phyloP scores from a whole-genome alignment of 257 asterid species.

The Solanum pinnatisectum region DNA sequence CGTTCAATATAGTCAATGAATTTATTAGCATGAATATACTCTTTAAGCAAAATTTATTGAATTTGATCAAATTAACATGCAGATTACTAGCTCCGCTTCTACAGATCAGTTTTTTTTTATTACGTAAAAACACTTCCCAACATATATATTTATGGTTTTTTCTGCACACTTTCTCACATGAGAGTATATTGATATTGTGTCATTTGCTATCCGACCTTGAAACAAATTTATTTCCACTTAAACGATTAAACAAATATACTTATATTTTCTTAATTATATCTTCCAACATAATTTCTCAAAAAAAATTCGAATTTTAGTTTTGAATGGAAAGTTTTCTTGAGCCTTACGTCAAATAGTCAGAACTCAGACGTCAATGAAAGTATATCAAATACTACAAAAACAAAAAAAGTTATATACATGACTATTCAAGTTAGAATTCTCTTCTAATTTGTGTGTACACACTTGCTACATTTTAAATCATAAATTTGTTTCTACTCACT shows the following conservation, averaged over 20 bases:
- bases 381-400: not conserved
- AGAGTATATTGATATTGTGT: not conserved
- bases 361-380: not conserved
- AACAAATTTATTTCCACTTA: not conserved
- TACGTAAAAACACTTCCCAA: not conserved
- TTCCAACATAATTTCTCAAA: not conserved
- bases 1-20: too few relatives aligned
- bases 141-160: too few relatives aligned
- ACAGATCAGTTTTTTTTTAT: too few relatives aligned
- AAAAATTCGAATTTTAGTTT: not conserved
- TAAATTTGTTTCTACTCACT: not conserved
- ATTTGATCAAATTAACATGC: not conserved
- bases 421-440: not conserved
- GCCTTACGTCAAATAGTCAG: not conserved
- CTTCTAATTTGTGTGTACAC: not conserved
- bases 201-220: not conserved
- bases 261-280: not conserved
- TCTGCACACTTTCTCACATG: not conserved
- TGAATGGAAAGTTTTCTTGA: not conserved
- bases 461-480: not conserved
- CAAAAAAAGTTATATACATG: not conserved
- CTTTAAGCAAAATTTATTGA: too few relatives aligned
- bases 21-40: too few relatives aligned
- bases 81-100: not conserved
- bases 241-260: not conserved